Conservation (phyloP, 106 monocot genomes). For the Posidonia australis region DNA sequence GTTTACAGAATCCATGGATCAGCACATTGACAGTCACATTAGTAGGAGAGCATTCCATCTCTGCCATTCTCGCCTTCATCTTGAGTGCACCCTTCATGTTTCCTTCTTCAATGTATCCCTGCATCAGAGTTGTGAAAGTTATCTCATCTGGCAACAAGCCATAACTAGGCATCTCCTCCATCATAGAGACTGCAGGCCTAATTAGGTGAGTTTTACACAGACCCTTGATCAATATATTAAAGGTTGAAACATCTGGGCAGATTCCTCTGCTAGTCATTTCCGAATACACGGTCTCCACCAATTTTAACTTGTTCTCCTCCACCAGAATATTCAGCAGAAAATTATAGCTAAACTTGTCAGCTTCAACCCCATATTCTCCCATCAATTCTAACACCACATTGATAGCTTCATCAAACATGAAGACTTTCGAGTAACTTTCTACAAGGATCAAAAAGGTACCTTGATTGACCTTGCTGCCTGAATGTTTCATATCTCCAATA, state of each 20-base stretch:
- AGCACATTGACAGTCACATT: conserved; percentile 60
- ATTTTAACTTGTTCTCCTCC: conserved; percentile 54
- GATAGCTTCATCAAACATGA: conserved; percentile 52
- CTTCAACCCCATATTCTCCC: conserved; percentile 39
- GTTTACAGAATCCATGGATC: conserved; percentile 63
- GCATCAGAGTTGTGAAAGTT: conserved; percentile 84
- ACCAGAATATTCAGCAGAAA: conserved; percentile 64
- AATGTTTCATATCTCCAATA: conserved; percentile 41
- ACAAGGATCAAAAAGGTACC: conserved; percentile 45
- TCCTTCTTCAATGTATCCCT: conserved; percentile 75
- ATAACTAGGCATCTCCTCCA: conserved; percentile 66
- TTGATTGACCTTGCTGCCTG: conserved; percentile 33
- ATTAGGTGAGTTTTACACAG: conserved; percentile 74
- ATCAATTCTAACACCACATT: conserved; percentile 43
- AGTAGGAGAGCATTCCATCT: conserved; percentile 42
- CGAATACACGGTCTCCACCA: conserved; percentile 68
- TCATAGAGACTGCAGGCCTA: conserved; percentile 51
- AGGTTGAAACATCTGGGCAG: conserved; percentile 66
- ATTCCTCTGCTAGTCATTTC: conserved; percentile 44
- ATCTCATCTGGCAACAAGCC: conserved; percentile 64
- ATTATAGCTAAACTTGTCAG: conserved; percentile 49
- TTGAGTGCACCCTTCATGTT: conserved; percentile 53
- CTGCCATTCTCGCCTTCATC: conserved; percentile 55
- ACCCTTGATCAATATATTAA: conserved; percentile 83
- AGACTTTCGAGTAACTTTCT: conserved; percentile 30